Percentiles rank a stretch among this genome's conserved stretches.
phyloP scores from a whole-genome alignment of 768 basidiomycete species.

The Ramaria sp. region DNA sequence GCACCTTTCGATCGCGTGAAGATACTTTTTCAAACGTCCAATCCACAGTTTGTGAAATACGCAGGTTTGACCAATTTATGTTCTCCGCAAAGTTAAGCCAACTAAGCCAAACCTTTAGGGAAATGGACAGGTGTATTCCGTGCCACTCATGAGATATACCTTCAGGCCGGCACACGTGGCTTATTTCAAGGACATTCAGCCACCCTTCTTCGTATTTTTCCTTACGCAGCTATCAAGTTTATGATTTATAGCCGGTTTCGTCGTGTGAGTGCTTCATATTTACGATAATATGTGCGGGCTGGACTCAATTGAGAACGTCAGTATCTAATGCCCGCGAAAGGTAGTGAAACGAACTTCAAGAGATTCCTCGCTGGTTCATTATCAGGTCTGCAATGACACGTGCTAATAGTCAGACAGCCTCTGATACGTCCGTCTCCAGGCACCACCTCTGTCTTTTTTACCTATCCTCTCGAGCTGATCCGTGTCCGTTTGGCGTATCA shows the following conservation, averaged over 20 bases:
- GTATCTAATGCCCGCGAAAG: slow-evolving; percentile 78
- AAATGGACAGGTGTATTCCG: slow-evolving; percentile 77
- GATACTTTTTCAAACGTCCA: slow-evolving; percentile 96
- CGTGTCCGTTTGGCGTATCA: slow-evolving; percentile 93
- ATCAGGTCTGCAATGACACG: slow-evolving; percentile 47
- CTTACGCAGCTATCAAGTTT: slow-evolving; percentile 95
- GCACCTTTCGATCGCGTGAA: slow-evolving; percentile 97
- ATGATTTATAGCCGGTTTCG: slow-evolving; percentile 91
- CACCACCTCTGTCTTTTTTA: slow-evolving; percentile 78
- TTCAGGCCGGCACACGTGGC: slow-evolving; percentile 58
- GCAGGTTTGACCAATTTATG: slow-evolving; percentile 49
- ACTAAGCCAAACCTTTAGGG: slow-evolving; percentile 34
- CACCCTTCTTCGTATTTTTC: slow-evolving; percentile 88
- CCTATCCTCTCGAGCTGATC: slow-evolving; percentile 92
- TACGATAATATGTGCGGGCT: no score
- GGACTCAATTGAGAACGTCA: slow-evolving; percentile 19
- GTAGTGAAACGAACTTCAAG: slow-evolving; percentile 64
- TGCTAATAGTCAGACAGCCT: not conserved
- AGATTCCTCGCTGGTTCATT: slow-evolving; percentile 83
- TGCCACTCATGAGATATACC: slow-evolving; percentile 66
- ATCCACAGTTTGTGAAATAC: slow-evolving; percentile 90
- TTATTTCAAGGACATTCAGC: slow-evolving; percentile 95
- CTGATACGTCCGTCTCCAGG: slow-evolving; percentile 30
- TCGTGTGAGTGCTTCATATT: slow-evolving; percentile 34
- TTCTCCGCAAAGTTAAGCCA: slow-evolving; percentile 11